phyloP scores from a whole-genome alignment of 1,284 basidiomycete species.

The Apiotrichum veenhuisii region DNA sequence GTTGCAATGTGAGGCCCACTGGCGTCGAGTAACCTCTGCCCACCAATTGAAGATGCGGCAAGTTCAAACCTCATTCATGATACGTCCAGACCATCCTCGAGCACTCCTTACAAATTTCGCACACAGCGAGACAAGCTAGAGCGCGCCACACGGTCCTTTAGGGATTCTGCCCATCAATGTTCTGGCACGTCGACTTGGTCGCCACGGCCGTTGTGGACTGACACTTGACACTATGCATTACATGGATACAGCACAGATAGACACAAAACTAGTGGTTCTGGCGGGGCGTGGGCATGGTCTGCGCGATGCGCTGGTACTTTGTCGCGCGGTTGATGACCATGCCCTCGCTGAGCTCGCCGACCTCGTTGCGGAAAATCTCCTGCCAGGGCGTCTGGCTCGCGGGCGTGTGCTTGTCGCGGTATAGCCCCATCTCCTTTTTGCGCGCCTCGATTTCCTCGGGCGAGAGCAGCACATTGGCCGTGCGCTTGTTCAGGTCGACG shows the following conservation, averaged over 20 bases:
- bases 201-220: no score
- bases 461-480: conserved; percentile 37
- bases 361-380: conserved; percentile 44
- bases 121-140: no score
- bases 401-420: conserved; percentile 27
- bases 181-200: no score
- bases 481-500: conserved; percentile 42
- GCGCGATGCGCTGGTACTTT: conserved; percentile 47
- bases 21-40: no score
- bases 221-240: neutral
- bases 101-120: no score
- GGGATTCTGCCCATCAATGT: no score
- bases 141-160: no score
- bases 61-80: no score
- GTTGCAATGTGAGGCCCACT: no score
- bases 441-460: conserved; percentile 36
- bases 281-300: conserved; percentile 39
- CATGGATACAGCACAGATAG: neutral
- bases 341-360: conserved; percentile 44
- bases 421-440: conserved; percentile 36
- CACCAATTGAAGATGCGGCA: no score
- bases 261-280: conserved; percentile 38
- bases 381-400: conserved; percentile 48
- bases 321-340: conserved; percentile 46
- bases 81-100: no score